Conservation (phyloP, 768 basidiomycete genomes). For the Russula foetens region DNA sequence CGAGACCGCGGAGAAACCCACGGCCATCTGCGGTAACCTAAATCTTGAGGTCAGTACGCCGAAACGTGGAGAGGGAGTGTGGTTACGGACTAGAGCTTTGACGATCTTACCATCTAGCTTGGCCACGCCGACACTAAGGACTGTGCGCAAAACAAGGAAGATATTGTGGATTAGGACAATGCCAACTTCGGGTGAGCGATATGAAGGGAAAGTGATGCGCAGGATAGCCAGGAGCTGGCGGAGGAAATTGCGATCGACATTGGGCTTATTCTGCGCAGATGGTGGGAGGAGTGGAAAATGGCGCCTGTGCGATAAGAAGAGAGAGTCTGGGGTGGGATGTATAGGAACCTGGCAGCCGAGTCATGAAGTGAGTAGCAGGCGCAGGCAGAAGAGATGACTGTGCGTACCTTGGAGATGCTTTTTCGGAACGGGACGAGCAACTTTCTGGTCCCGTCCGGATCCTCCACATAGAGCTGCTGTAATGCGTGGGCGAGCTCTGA, state of each 20-base stretch:
- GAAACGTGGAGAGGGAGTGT: not conserved
- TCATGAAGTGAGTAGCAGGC: not conserved
- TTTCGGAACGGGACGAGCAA: conserved; percentile 63
- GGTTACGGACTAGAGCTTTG: conserved; percentile 56
- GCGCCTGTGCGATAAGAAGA: conserved; percentile 40
- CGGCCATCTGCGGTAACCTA: conserved; percentile 74
- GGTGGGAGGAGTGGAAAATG: conserved; percentile 55
- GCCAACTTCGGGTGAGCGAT: conserved; percentile 58
- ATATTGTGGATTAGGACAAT: conserved; percentile 71
- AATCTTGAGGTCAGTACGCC: not conserved
- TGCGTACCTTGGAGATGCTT: conserved; percentile 50
- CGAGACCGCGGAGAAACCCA: conserved; percentile 77
- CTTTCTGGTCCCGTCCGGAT: conserved; percentile 49
- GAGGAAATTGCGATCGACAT: conserved; percentile 61
- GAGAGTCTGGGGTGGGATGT: conserved; percentile 42
- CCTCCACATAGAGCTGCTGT: conserved; percentile 55
- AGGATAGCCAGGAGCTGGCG: conserved; percentile 68
- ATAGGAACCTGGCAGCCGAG: conserved; percentile 32
- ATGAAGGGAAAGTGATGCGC: conserved; percentile 61
- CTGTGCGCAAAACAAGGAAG: conserved; percentile 80
- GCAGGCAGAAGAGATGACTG: not conserved
- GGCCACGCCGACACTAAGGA: conserved; percentile 84
- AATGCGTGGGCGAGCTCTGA: conserved; percentile 41
- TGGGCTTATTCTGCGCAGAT: conserved; percentile 39
- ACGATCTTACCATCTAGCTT: conserved; percentile 86